phyloP scores from a whole-genome alignment of 192 early-diverging fungal species.

The Dissophora ornata region DNA sequence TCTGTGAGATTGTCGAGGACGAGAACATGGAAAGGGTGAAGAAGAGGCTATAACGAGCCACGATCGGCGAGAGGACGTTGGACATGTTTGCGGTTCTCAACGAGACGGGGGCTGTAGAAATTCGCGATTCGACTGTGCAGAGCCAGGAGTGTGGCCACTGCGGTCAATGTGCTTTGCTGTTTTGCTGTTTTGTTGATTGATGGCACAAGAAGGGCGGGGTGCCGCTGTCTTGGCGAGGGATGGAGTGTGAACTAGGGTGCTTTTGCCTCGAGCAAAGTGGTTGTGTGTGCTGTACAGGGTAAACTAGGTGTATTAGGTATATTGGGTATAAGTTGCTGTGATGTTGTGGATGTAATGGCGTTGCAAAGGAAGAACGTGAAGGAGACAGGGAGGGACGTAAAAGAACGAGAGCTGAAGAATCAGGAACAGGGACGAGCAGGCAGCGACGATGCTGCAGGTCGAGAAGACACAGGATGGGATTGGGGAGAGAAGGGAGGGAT shows the following conservation, averaged over 20 bases:
- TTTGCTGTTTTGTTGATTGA: no score
- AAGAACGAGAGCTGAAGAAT: no score
- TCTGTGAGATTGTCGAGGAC: conserved; percentile 26
- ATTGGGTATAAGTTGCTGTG: no score
- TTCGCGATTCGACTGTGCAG: background rate
- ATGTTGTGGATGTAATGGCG: no score
- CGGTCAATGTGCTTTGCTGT: background rate
- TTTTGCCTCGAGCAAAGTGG: background rate
- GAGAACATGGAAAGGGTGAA: conserved; percentile 45
- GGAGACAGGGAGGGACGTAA: no score
- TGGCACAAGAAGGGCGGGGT: conserved; percentile 2
- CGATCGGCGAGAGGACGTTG: conserved; percentile 38
- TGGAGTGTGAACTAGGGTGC: background rate
- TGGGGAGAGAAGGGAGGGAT: no score
- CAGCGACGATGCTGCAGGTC: no score
- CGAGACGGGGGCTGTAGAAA: background rate
- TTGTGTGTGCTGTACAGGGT: background rate
- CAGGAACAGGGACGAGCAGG: no score
- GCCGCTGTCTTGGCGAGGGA: conserved; percentile 6
- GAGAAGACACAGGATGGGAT: no score
- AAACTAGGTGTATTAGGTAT: no score
- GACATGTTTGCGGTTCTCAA: conserved; percentile 18
- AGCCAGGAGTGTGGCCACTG: background rate
- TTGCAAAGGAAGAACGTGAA: no score
- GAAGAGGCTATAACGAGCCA: conserved; percentile 44